These are phyloP conservation scores for Sarocladium oryzae DNA, from an alignment of 2,329 filamentous ascomycete species.

Conservation along the genomic window DNA sequence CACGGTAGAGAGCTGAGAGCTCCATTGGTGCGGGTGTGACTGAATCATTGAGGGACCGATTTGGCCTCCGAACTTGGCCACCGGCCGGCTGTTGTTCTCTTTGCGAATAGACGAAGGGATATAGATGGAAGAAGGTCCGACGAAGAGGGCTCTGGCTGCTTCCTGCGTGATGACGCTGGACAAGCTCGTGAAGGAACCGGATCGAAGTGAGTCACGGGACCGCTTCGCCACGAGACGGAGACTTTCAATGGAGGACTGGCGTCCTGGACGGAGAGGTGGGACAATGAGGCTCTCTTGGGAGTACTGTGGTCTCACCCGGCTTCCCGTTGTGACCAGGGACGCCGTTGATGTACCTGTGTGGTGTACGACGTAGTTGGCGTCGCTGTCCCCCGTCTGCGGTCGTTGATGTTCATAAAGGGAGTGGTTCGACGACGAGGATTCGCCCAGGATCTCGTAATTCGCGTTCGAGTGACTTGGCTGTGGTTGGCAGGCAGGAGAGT, in stretches of 20 bases:
- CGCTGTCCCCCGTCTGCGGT: constrained; percentile 31
- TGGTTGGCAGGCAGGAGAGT: constrained; percentile 20
- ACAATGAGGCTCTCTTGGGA: constrained; percentile 57
- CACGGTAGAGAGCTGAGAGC: constrained; percentile 57
- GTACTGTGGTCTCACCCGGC: constrained; percentile 35
- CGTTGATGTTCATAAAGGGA: constrained; percentile 29
- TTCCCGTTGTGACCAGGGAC: constrained; percentile 27
- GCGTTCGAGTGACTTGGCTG: constrained; percentile 42
- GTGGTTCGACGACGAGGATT: constrained; percentile 40
- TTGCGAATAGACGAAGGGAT: constrained; percentile 8
- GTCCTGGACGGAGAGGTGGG: constrained; percentile 44
- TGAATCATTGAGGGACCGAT: constrained; percentile 7
- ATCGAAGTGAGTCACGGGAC: constrained; percentile 47
- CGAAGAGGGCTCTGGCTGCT: constrained; percentile 7
- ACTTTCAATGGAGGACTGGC: constrained; percentile 40
- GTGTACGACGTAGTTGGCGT: constrained; percentile 50
- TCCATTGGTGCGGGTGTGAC: constrained; percentile 51
- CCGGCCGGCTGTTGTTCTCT: background rate
- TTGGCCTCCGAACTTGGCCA: background rate
- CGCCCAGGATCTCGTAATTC: constrained; percentile 46
- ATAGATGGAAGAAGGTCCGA: constrained; percentile 8
- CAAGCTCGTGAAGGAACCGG: constrained; percentile 49
- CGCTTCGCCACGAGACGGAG: constrained; percentile 39
- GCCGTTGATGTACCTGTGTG: constrained; percentile 33
- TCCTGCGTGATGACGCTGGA: constrained; percentile 46